These are phyloP conservation scores for Schwanniomyces vanrijiae DNA, from an alignment of 805 yeast species.

Conservation along the genomic window DNA sequence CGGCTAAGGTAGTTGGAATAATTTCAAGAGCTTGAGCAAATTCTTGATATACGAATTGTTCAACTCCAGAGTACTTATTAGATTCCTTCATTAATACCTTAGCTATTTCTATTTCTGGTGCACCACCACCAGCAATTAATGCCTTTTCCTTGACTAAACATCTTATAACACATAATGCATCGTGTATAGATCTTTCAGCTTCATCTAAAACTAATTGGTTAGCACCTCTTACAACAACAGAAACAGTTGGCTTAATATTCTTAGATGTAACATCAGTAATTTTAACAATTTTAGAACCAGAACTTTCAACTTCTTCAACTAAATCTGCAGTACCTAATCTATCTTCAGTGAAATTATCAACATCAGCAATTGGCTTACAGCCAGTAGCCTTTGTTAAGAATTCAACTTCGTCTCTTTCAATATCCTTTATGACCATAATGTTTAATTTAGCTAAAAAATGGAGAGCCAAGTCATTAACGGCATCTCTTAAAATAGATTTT, in stretches of 20 bases:
- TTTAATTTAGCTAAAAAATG: conserved; percentile 92
- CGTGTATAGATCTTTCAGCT: conserved; percentile 95
- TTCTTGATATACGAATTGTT: conserved; percentile 88
- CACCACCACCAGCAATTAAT: conserved; percentile 97
- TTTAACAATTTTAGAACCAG: conserved; percentile 87
- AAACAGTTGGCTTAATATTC: conserved; percentile 66
- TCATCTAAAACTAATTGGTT: conserved; percentile 88
- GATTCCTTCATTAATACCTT: conserved; percentile 72
- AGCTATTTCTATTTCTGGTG: conserved; percentile 91
- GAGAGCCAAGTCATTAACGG: conserved; percentile 89
- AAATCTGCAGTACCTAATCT: conserved; percentile 89
- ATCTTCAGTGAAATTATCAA: conserved; percentile 90
- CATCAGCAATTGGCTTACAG: conserved; percentile 94
- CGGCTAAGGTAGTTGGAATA: conserved; percentile 91
- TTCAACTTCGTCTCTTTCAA: conserved; percentile 95
- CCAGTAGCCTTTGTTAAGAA: conserved; percentile 83
- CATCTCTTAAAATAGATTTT: conserved; percentile 91
- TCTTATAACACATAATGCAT: conserved; percentile 91
- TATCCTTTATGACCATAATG: conserved; percentile 91
- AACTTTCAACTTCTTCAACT: conserved; percentile 85
- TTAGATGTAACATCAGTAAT: conserved; percentile 72
- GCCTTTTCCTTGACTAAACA: conserved; percentile 87
- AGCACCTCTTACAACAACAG: conserved; percentile 94
- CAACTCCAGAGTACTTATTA: conserved; percentile 74
- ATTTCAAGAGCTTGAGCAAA: conserved; percentile 90